Evolutionary conservation across 805 yeast genomes (phyloP).

Genomic region (Monosporozyma yasuniensis): DNA sequence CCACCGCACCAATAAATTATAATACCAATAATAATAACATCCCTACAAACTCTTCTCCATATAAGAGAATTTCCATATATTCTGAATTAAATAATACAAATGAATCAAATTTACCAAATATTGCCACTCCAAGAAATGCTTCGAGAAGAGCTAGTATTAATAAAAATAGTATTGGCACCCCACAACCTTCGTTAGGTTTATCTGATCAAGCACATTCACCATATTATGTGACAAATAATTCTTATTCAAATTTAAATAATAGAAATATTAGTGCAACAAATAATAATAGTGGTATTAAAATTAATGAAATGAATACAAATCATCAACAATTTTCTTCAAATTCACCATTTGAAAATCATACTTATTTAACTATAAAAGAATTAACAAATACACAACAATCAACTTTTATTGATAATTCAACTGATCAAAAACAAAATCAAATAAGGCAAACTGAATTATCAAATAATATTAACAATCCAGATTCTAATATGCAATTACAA

Average conservation of each 20-base stretch:
- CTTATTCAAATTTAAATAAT: background rate
- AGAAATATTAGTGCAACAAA: background rate
- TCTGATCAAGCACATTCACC: slow-evolving; percentile 6
- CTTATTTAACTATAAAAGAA: background rate
- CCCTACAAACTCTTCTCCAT: background rate
- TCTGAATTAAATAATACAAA: slow-evolving; percentile 3
- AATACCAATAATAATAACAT: background rate
- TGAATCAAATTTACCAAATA: background rate
- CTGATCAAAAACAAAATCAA: background rate
- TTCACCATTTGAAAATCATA: background rate
- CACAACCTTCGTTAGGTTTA: slow-evolving; percentile 7
- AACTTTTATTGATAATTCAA: background rate
- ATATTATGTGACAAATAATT: background rate
- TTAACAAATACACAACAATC: background rate
- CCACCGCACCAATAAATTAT: background rate
- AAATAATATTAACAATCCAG: background rate
- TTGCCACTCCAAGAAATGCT: background rate
- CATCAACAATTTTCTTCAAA: background rate
- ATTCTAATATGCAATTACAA: background rate
- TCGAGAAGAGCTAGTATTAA: slow-evolving; percentile 1
- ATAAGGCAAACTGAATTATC: background rate
- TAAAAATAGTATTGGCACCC: slow-evolving; percentile 2
- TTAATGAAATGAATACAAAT: background rate
- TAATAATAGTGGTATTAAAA: background rate
- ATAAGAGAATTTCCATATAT: slow-evolving; percentile 3